Evolutionary conservation across 192 early-diverging fungal species (phyloP).

Genomic region (Chytriomyces confervae): DNA sequence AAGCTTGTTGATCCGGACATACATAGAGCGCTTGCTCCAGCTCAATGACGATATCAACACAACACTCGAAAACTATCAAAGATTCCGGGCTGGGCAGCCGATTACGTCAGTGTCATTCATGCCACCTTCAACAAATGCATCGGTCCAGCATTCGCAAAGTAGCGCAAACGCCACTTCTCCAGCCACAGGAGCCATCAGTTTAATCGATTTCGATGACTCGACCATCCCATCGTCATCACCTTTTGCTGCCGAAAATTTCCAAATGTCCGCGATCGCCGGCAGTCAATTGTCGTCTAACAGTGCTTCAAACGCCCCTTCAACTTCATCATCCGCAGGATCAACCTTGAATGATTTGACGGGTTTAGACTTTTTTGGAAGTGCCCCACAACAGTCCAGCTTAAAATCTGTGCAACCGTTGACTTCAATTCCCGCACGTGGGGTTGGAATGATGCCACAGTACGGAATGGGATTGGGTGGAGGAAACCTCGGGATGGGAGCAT

Average conservation of each 20-base stretch:
- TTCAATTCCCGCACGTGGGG: not conserved
- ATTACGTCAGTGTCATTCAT: constrained; percentile 20
- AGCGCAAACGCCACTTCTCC: constrained; percentile 11
- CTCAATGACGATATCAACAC: constrained; percentile 83
- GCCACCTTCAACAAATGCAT: not conserved
- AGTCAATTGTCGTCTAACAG: too few species aligned
- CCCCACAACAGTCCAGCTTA: not conserved
- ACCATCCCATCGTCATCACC: constrained; percentile 33
- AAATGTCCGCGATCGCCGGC: not conserved
- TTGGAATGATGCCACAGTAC: not conserved
- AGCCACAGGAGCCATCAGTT: constrained; percentile 47
- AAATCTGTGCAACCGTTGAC: not conserved
- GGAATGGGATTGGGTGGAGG: not conserved
- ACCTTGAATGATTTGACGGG: constrained; percentile 42
- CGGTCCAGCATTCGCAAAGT: not conserved
- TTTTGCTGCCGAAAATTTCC: constrained; percentile 12
- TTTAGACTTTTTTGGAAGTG: constrained; percentile 44
- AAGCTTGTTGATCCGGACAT: not conserved
- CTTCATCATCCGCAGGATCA: constrained; percentile 12
- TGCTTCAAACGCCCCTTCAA: too few species aligned
- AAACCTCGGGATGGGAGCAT: not conserved
- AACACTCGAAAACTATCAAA: constrained; percentile 74
- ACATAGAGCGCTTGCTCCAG: constrained; percentile 66
- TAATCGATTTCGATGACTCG: constrained; percentile 63
- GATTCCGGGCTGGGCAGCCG: constrained; percentile 53